Evolutionary conservation across 257 asterid species (phyloP).

Genomic region (Capsicum chinense): DNA sequence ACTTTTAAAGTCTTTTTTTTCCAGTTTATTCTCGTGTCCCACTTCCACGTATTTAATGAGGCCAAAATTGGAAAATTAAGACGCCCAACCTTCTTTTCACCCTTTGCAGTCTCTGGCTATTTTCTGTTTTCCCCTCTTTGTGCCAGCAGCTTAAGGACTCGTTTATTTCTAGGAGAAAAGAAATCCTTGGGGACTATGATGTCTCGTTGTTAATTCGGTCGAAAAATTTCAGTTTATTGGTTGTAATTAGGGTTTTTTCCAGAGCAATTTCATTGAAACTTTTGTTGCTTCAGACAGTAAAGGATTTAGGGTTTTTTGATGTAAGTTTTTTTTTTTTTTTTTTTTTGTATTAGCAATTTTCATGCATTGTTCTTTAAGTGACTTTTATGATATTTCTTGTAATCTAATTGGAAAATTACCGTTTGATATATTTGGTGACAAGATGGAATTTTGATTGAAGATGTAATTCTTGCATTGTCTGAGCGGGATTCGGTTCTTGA

Average conservation of each 20-base stretch:
- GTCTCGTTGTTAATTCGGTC: not conserved
- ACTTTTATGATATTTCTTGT: not conserved
- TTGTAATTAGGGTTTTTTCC: not conserved
- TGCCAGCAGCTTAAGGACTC: slow-evolving; percentile 11
- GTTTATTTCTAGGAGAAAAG: not conserved
- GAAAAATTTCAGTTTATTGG: not conserved
- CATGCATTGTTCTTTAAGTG: slow-evolving; percentile 17
- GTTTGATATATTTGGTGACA: not conserved
- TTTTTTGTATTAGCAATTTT: too few relatives aligned
- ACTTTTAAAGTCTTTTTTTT: not conserved
- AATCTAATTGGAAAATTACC: not conserved
- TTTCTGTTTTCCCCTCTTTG: not conserved
- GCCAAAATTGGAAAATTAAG: not conserved
- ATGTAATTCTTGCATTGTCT: slow-evolving; percentile 7
- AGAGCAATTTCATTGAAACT: slow-evolving; percentile 10
- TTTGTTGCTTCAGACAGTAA: not conserved
- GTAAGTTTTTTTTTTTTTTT: not conserved
- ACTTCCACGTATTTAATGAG: slow-evolving; percentile 20
- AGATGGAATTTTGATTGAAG: not conserved
- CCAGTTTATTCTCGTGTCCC: not conserved
- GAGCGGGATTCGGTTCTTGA: slow-evolving; percentile 21
- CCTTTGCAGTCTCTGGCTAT: not conserved
- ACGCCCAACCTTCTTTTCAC: not conserved
- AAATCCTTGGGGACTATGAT: not conserved
- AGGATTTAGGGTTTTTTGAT: slow-evolving; percentile 17